A percentile compares a stretch with the other conserved stretches of the same genome.
Conservation (phyloP, 2,329 filamentous ascomycete species). For the Fusarium sp. region DNA sequence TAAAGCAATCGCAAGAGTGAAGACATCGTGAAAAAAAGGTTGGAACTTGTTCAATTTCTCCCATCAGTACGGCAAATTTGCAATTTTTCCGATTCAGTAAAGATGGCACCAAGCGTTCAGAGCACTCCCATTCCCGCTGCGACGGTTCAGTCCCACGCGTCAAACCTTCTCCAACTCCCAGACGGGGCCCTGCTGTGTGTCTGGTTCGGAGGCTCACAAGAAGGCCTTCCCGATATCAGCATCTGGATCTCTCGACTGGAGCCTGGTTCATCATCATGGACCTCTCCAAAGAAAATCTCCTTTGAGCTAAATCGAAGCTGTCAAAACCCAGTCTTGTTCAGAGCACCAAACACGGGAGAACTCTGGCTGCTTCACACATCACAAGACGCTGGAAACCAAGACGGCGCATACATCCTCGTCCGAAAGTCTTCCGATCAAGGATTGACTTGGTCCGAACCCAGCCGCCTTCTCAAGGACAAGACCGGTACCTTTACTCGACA, state of each 20-base stretch:
- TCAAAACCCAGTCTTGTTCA: conserved; percentile 62
- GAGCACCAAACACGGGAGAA: conserved; percentile 51
- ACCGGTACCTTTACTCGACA: conserved; percentile 60
- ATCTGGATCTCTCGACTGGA: conserved; percentile 59
- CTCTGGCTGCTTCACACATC: conserved; percentile 63
- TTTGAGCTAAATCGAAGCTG: conserved; percentile 59
- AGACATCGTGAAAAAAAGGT: too few relatives aligned
- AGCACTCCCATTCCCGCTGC: conserved; percentile 53
- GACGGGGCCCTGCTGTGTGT: conserved; percentile 59
- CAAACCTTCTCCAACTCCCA: conserved; percentile 59
- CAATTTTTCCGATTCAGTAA: too few relatives aligned
- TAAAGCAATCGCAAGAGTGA: too few relatives aligned
- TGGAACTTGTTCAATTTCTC: too few relatives aligned
- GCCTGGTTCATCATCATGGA: conserved; percentile 52
- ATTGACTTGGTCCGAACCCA: conserved; percentile 54
- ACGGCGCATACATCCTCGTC: conserved; percentile 57
- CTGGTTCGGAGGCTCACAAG: conserved; percentile 64
- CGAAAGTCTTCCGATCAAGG: conserved; percentile 56
- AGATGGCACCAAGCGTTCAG: conserved; percentile 29
- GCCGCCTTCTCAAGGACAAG: conserved; percentile 51
- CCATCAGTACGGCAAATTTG: too few relatives aligned
- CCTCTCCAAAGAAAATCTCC: conserved; percentile 54
- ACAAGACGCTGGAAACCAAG: conserved; percentile 61
- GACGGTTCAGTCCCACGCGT: conserved; percentile 62
- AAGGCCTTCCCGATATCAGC: conserved; percentile 61